Conservation (phyloP, 495 filamentous ascomycete species). For the Xylaria bambusicola region DNA sequence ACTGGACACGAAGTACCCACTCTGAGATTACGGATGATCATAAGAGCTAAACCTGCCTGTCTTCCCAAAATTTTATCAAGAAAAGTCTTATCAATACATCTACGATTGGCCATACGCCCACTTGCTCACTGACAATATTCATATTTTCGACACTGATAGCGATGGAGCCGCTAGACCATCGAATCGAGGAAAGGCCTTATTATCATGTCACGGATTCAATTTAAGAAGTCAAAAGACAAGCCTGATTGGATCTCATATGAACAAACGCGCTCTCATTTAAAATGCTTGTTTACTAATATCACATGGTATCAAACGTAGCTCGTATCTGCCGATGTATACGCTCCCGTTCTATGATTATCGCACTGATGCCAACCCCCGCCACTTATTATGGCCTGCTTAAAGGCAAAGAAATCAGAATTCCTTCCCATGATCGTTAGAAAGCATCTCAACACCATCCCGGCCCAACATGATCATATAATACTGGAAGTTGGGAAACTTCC, state of each 20-base stretch:
- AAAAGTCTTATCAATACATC: too few species aligned
- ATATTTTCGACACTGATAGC: too few species aligned
- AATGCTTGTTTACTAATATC: constrained; percentile 14
- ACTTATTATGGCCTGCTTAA: background rate
- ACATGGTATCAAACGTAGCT: constrained; percentile 22
- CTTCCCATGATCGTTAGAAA: background rate
- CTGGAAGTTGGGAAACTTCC: background rate
- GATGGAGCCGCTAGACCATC: too few species aligned
- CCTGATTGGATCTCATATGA: background rate
- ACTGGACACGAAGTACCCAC: too few species aligned
- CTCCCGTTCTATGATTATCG: constrained; percentile 8
- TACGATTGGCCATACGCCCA: too few species aligned
- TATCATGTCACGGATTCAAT: too few species aligned
- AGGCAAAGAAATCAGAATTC: background rate
- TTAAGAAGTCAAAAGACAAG: background rate
- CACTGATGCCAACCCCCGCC: background rate
- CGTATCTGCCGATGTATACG: constrained; percentile 7
- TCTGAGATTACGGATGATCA: too few species aligned
- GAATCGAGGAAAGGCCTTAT: too few species aligned
- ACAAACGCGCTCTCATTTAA: constrained; percentile 2
- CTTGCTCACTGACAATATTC: too few species aligned
- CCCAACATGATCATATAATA: constrained; percentile 2
- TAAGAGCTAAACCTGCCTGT: too few species aligned
- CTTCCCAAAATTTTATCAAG: too few species aligned
- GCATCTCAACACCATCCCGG: background rate